Base-by-base conservation (phyloP, 2,329 filamentous ascomycete genomes). In the Hypoxylon sp. region DNA sequence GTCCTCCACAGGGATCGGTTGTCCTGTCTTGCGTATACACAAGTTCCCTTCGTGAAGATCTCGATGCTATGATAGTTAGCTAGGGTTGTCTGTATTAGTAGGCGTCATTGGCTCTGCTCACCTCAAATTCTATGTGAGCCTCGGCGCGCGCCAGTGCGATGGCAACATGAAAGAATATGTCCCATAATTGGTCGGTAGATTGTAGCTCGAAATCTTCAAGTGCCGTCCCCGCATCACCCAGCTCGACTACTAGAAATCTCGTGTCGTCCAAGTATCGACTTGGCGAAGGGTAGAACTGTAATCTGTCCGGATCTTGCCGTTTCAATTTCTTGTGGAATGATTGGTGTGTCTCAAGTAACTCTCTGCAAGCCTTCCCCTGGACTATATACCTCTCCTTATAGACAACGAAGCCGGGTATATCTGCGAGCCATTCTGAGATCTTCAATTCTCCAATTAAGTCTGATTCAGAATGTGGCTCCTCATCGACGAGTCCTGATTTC, bases 41-140 rank as follows among this genome's bases (percentile, higher is more conserved):
- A 91, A 77, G 69, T 91, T 90, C 3, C 88, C 88, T 69, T 91
- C 88, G 71, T 91, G 89, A 3, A 91, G 80, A 72, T 91, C 89
- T 5, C 89, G 86, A 72, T 91, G 89, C 87, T 89, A 66, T 5
- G 30, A 49, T 3, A 13, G 48, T 70, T 60, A 69, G 67, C 17
- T 25, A 53, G 36, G 11, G 48, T 25, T 36, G 61, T 14, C 23
- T 36, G 61, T 14, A 50, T 49, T 56, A 17, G 17, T 14, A 23
- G n/a, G 10, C 14, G 21, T n/a, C 19, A n/a, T 14, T 14, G 9
- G 3, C 45, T 50, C 25, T 38, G 63, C 79, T 61, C 76, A 88
- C 87, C 82, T 91, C 89, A 60, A 91, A 91, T 72, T 84, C 82
- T 67, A 85, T 82, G 46, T 85, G 76, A 14, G 84, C 83, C 63